Evolutionary conservation across 345 rosid genomes (phyloP).

Genomic region (Nephelium lappaceum): DNA sequence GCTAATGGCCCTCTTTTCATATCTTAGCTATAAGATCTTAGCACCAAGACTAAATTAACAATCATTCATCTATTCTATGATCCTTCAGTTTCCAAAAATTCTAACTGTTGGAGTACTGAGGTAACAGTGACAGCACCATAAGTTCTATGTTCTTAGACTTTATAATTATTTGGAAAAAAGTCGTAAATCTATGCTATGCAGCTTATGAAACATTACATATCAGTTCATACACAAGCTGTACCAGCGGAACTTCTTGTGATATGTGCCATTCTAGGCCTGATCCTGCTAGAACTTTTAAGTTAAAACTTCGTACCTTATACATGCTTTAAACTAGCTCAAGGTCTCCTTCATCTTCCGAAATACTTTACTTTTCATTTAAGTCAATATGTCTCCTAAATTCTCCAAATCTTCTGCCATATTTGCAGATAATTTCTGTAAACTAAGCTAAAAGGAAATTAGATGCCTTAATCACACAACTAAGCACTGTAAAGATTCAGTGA

Average conservation of each 20-base stretch:
- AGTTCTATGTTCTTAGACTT: background rate
- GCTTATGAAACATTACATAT: background rate
- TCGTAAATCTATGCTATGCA: background rate
- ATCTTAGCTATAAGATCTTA: background rate
- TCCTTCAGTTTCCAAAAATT: background rate
- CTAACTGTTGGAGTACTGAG: background rate
- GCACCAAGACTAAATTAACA: background rate
- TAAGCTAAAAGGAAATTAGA: background rate
- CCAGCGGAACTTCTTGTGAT: background rate
- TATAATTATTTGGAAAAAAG: background rate
- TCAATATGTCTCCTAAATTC: background rate
- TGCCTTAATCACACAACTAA: background rate
- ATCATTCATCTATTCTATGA: background rate
- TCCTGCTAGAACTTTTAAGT: background rate
- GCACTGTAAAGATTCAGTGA: background rate
- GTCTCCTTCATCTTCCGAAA: background rate
- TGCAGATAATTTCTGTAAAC: background rate
- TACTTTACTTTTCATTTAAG: background rate
- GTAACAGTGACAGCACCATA: background rate
- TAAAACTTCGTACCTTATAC: background rate
- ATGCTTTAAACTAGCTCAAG: background rate
- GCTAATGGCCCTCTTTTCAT: background rate
- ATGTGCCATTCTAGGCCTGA: background rate
- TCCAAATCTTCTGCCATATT: background rate
- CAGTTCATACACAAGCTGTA: background rate